Percentiles rank a stretch among this genome's conserved stretches.
Evolutionary conservation across 1,284 basidiomycete species (phyloP).

Genomic region (Lentinus polychrous): DNA sequence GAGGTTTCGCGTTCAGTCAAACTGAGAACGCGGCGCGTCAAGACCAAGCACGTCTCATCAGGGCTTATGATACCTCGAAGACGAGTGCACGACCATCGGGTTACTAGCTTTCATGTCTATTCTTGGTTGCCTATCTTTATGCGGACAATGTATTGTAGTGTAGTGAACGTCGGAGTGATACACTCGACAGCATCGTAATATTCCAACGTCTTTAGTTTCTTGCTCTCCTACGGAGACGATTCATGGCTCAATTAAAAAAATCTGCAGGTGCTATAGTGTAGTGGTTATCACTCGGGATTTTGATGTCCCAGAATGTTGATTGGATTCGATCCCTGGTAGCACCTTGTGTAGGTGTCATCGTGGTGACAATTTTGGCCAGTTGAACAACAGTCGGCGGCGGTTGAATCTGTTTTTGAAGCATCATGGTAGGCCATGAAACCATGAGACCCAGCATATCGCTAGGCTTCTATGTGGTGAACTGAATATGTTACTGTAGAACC

Average conservation of each 20-base stretch:
- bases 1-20: slow-evolving; percentile 96
- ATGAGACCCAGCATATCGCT: no score
- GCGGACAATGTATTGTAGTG: slow-evolving; percentile 24
- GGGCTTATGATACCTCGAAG: slow-evolving; percentile 87
- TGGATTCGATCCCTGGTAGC: slow-evolving; percentile 22
- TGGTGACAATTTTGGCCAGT: no score
- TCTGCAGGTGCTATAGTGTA: slow-evolving; percentile 21
- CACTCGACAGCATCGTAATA: no score
- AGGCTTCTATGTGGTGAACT: no score
- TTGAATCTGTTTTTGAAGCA: no score
- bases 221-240: no score
- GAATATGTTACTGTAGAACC: no score
- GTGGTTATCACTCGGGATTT: slow-evolving; percentile 24
- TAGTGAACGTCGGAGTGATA: slow-evolving; percentile 2
- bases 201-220: no score
- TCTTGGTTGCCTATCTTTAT: slow-evolving; percentile 15
- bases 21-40: slow-evolving; percentile 79
- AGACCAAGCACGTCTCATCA: slow-evolving; percentile 82
- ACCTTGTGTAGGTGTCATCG: no score
- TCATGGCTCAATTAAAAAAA: no score
- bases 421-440: no score
- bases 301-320: slow-evolving; percentile 20
- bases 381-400: no score
- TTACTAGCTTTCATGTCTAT: slow-evolving; percentile 35
- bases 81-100: slow-evolving; percentile 63